These are phyloP conservation scores for Fistulinella prunicolor DNA, from an alignment of 768 basidiomycete species.

Conservation along the genomic window DNA sequence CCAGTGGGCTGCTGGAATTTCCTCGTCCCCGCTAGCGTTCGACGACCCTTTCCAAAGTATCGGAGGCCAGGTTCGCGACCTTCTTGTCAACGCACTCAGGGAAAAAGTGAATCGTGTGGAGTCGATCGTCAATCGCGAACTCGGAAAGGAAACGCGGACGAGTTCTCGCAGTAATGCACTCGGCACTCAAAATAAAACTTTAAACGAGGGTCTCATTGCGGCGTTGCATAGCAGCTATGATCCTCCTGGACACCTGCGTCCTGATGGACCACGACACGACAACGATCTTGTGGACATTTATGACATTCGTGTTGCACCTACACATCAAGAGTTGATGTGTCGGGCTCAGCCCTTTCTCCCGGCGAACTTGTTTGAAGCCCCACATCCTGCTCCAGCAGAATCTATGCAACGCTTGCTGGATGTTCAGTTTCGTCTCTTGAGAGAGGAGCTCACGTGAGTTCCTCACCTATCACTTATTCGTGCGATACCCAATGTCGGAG, in stretches of 20 bases:
- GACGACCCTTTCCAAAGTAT: slow-evolving; percentile 40
- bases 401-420: slow-evolving; percentile 70
- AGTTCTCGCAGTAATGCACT: slow-evolving; percentile 5
- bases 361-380: slow-evolving; percentile 54
- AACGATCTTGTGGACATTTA: slow-evolving; percentile 58
- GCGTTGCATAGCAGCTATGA: slow-evolving; percentile 44
- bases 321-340: slow-evolving; percentile 59
- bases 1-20: slow-evolving; percentile 45
- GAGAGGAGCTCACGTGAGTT: slow-evolving; percentile 67
- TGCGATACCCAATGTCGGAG: background rate
- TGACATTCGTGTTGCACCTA: slow-evolving; percentile 67
- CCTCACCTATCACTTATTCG: background rate
- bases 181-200: background rate
- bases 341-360: slow-evolving; percentile 56
- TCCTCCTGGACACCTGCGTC: slow-evolving; percentile 51
- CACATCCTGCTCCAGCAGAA: slow-evolving; percentile 54
- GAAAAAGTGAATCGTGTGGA: slow-evolving; percentile 32
- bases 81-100: slow-evolving; percentile 32
- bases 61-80: slow-evolving; percentile 32
- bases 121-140: slow-evolving; percentile 52
- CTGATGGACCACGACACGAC: slow-evolving; percentile 59
- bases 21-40: slow-evolving; percentile 39
- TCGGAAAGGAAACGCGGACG: slow-evolving; percentile 32
- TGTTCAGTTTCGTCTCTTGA: slow-evolving; percentile 69
- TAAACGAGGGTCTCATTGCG: slow-evolving; percentile 37